Percentiles rank a stretch among this genome's conserved stretches.
Conservation (phyloP, 495 filamentous ascomycete genomes). For the Penicillium angulare region DNA sequence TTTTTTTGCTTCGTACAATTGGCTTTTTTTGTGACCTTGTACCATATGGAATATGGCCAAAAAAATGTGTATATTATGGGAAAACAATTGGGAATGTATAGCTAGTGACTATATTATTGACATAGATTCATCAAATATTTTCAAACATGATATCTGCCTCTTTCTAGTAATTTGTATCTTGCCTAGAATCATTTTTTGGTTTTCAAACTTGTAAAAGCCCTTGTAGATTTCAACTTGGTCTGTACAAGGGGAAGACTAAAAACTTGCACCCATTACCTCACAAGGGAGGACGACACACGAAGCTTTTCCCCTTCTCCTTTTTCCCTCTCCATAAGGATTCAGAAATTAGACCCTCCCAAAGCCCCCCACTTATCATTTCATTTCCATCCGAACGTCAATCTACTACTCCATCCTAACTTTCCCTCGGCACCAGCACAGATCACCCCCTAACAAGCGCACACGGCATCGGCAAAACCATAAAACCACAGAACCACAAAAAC, state of each 20-base stretch:
- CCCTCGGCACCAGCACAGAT: constrained; percentile 1
- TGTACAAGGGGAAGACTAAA: too few relatives aligned
- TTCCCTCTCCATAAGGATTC: too few relatives aligned
- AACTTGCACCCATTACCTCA: too few relatives aligned
- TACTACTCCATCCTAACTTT: not conserved
- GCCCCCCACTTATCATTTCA: too few relatives aligned
- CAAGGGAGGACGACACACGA: too few relatives aligned
- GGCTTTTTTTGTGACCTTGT: not conserved
- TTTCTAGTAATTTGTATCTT: too few relatives aligned
- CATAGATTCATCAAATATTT: not conserved
- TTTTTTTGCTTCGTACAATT: not conserved
- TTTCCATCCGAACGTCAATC: too few relatives aligned
- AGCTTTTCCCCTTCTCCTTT: too few relatives aligned
- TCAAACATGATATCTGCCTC: not conserved
- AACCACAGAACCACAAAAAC: too few relatives aligned
- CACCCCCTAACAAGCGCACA: not conserved
- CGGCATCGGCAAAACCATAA: not conserved
- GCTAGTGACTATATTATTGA: not conserved
- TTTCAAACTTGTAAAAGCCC: too few relatives aligned
- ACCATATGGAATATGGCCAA: constrained; percentile 1
- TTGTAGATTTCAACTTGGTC: too few relatives aligned
- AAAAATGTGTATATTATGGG: constrained; percentile 8
- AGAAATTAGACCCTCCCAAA: not conserved
- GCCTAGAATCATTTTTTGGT: too few relatives aligned
- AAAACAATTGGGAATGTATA: not conserved